A percentile compares a stretch with the other conserved stretches of the same genome.
Evolutionary conservation across 179 eudicot species (phyloP).

Genomic region (Gypsophila paniculata): DNA sequence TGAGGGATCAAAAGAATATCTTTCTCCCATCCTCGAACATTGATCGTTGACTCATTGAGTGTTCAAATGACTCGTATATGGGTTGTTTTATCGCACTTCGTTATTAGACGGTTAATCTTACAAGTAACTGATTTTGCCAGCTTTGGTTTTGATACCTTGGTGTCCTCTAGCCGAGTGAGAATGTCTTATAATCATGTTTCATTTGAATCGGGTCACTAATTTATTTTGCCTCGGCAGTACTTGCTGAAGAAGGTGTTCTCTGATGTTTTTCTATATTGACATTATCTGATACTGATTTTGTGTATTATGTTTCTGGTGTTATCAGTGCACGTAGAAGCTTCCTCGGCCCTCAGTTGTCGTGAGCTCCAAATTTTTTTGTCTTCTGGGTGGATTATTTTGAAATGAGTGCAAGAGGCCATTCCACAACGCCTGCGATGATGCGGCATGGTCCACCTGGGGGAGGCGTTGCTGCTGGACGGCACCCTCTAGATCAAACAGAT

Average conservation of each 20-base stretch:
- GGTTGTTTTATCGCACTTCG: not conserved
- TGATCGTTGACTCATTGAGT: not conserved
- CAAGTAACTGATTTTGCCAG: not conserved
- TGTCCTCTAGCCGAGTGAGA: not conserved
- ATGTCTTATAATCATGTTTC: not conserved
- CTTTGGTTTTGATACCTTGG: not conserved
- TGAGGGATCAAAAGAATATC: not conserved
- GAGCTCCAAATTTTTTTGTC: not conserved
- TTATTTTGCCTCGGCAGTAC: not conserved
- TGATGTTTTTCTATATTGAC: not conserved
- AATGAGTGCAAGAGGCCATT: slow-evolving; percentile 43
- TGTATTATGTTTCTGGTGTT: not conserved
- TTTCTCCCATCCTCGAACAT: not conserved
- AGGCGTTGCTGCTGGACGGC: slow-evolving; percentile 33
- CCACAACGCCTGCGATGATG: slow-evolving; percentile 48
- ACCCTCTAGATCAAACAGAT: slow-evolving; percentile 35
- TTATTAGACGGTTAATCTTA: not conserved
- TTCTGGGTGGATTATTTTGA: slow-evolving; percentile 5
- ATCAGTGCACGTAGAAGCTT: not conserved
- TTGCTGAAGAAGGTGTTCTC: not conserved
- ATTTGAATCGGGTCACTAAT: not conserved
- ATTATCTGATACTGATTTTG: not conserved
- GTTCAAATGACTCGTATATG: not conserved
- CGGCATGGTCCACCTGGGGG: slow-evolving; percentile 54
- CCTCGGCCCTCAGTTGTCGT: slow-evolving; percentile 5